Evolutionary conservation across 2,329 filamentous ascomycete genomes (phyloP).

Genomic region (Penicillium sp.): DNA sequence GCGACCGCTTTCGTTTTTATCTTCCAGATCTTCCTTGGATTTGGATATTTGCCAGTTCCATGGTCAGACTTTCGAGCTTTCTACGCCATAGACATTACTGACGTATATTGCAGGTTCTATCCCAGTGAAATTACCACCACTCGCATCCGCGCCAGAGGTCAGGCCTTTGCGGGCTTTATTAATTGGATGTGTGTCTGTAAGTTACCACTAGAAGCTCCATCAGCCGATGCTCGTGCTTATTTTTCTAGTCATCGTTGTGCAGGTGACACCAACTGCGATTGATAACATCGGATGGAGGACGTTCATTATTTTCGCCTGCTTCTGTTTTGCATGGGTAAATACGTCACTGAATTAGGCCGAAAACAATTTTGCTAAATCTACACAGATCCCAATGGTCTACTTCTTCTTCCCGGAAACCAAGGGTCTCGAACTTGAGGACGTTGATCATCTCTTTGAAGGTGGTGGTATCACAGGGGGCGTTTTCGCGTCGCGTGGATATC

Average conservation of each 20-base stretch:
- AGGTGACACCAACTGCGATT: conserved; percentile 17
- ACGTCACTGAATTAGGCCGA: too few species aligned
- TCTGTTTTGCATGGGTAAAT: conserved; percentile 21
- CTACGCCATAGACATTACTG: neutral
- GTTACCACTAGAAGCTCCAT: conserved; percentile 25
- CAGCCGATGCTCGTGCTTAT: conserved; percentile 12
- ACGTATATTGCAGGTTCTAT: conserved; percentile 29
- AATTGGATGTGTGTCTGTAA: conserved; percentile 38
- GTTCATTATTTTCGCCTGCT: conserved; percentile 30
- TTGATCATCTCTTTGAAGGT: conserved; percentile 47
- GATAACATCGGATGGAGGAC: conserved; percentile 32
- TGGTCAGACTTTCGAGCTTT: conserved; percentile 24
- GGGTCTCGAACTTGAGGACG: conserved; percentile 60
- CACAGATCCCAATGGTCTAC: conserved; percentile 52
- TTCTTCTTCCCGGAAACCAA: conserved; percentile 64
- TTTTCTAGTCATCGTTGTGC: conserved; percentile 5
- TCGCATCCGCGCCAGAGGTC: conserved; percentile 38
- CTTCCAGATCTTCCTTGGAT: conserved; percentile 44
- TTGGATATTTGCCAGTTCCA: conserved; percentile 44
- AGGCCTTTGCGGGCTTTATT: conserved; percentile 38
- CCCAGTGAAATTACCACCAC: conserved; percentile 42
- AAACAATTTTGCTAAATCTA: conserved; percentile 10
- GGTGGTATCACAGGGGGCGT: conserved; percentile 38
- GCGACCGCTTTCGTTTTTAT: conserved; percentile 46
- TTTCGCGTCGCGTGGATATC: conserved; percentile 25